Evolutionary conservation across 2,329 filamentous ascomycete species (phyloP).

Genomic region (Paraconiothyrium sp.): DNA sequence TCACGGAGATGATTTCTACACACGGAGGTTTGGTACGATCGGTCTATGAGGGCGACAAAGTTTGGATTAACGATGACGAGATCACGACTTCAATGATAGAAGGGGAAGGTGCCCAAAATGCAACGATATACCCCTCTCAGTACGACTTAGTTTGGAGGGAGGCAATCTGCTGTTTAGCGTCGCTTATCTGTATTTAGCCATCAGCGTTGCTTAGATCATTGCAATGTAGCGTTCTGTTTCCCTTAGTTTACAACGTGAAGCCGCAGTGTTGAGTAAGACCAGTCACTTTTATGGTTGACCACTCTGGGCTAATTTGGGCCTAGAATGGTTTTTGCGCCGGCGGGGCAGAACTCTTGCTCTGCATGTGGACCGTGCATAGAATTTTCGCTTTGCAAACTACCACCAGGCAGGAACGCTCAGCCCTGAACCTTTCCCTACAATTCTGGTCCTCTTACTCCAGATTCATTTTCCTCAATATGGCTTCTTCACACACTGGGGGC

Average conservation of each 20-base stretch:
- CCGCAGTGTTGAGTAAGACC: not conserved
- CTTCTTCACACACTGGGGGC: constrained; percentile 32
- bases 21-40: not conserved
- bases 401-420: constrained; percentile 18
- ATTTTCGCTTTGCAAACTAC: constrained; percentile 36
- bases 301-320: not conserved
- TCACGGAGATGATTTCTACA: not conserved
- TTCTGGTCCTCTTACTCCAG: constrained; percentile 11
- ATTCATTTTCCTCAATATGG: constrained; percentile 17
- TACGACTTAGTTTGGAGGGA: constrained; percentile 13
- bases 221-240: not conserved
- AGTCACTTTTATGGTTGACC: not conserved
- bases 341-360: constrained; percentile 13
- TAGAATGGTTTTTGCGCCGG: constrained; percentile 5
- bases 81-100: constrained; percentile 32
- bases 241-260: not conserved
- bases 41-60: not conserved
- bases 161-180: constrained; percentile 18
- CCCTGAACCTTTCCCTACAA: constrained; percentile 18
- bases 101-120: constrained; percentile 41
- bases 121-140: constrained; percentile 47
- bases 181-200: constrained; percentile 3
- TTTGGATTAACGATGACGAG: constrained; percentile 19
- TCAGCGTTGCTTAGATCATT: not conserved
- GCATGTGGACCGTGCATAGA: constrained; percentile 34